A percentile compares a stretch with the other conserved stretches of the same genome.
Conservation (phyloP, 371 early-diverging fungal genomes). For the Nematocida sp. region DNA sequence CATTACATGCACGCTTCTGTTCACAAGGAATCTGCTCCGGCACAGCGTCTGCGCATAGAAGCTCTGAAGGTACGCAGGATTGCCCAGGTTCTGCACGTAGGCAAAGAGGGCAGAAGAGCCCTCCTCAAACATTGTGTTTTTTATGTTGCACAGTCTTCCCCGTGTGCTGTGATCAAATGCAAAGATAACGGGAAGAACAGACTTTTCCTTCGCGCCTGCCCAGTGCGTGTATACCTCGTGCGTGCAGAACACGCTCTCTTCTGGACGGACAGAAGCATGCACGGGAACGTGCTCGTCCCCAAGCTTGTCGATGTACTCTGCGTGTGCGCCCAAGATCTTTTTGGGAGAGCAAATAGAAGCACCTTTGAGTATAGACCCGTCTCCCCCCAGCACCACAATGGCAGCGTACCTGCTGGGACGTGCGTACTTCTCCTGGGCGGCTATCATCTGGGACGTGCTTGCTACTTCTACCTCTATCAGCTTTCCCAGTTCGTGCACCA, state of each 20-base stretch:
- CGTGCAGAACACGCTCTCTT: background rate
- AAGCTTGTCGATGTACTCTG: conserved; percentile 14
- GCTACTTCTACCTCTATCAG: background rate
- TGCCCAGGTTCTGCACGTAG: too few species aligned
- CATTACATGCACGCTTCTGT: conserved; percentile 14
- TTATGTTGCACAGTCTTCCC: conserved; percentile 52
- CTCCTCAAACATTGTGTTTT: conserved; percentile 1
- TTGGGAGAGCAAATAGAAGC: conserved; percentile 7
- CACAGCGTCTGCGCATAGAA: background rate
- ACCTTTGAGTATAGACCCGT: conserved; percentile 56
- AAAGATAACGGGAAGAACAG: conserved; percentile 42
- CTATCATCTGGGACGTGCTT: background rate
- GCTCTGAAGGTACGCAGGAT: too few species aligned
- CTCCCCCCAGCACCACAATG: conserved; percentile 53
- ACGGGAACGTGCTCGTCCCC: background rate
- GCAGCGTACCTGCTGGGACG: background rate
- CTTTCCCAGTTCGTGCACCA: background rate
- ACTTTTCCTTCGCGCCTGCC: background rate
- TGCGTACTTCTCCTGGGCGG: background rate
- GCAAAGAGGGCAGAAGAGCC: background rate
- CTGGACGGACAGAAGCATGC: background rate
- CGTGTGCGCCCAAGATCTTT: background rate
- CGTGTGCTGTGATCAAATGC: conserved; percentile 50
- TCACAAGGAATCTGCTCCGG: conserved; percentile 24
- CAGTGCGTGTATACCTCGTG: background rate